Percentiles rank a stretch among this genome's conserved stretches.
Evolutionary conservation across 306 rosid species (phyloP).

Genomic region (Gillenia trifoliata): DNA sequence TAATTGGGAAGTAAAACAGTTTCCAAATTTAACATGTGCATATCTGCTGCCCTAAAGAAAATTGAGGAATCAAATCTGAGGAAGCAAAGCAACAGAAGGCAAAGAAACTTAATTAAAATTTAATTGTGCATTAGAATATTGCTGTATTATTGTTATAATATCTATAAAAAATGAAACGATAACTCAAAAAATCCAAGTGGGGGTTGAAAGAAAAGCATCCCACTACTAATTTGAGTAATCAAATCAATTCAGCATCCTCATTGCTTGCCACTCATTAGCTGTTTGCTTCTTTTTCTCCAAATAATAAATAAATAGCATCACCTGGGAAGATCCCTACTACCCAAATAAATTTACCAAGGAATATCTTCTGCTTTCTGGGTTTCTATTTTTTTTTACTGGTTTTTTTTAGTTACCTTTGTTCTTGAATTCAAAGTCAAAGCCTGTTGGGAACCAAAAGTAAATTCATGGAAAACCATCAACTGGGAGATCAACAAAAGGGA

Average conservation of each 20-base stretch:
- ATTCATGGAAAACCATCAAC: slow-evolving; percentile 29
- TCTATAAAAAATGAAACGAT: background rate
- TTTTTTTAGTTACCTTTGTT: slow-evolving; percentile 10
- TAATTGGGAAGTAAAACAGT: background rate
- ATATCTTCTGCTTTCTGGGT: no score
- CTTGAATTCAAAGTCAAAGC: slow-evolving; percentile 28
- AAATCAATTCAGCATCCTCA: slow-evolving; percentile 7
- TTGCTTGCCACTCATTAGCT: background rate
- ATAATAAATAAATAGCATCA: background rate
- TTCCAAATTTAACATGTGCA: background rate
- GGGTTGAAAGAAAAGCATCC: background rate
- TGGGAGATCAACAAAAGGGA: slow-evolving; percentile 25
- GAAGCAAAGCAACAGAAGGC: slow-evolving; percentile 8
- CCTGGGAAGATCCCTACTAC: background rate
- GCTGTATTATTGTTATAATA: background rate
- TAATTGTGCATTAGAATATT: background rate
- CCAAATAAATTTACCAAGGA: background rate
- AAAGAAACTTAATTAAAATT: background rate
- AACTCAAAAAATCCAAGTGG: slow-evolving; percentile 8
- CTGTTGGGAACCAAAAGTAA: slow-evolving; percentile 25
- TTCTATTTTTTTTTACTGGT: no score
- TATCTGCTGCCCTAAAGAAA: background rate
- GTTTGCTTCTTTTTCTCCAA: slow-evolving; percentile 7
- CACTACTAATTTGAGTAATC: background rate
- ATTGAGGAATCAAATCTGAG: slow-evolving; percentile 9